A percentile compares a stretch with the other conserved stretches of the same genome.
Conservation (phyloP, 164 flowering plant species). For the Brasenia schreberi region DNA sequence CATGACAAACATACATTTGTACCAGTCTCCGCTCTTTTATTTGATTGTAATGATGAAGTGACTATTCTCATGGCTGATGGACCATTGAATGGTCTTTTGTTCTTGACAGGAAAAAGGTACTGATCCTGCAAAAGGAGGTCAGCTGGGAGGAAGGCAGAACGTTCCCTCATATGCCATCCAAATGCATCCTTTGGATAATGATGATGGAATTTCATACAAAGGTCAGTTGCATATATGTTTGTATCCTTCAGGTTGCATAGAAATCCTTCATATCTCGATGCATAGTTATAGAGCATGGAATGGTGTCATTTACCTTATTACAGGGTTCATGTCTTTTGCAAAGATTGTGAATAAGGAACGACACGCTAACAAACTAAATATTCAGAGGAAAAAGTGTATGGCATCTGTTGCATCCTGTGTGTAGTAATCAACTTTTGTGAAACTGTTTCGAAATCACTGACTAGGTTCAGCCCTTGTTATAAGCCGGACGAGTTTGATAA, state of each 20-base stretch:
- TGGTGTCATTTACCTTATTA: no score
- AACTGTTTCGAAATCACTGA: no score
- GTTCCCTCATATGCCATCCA: conserved; percentile 47
- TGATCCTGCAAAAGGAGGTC: conserved; percentile 41
- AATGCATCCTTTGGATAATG: conserved; percentile 44
- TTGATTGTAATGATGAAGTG: not conserved
- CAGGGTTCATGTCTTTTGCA: no score
- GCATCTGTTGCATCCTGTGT: no score
- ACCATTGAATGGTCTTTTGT: not conserved
- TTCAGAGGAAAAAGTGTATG: not conserved
- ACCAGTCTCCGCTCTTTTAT: not conserved
- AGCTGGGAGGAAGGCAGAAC: conserved; percentile 34
- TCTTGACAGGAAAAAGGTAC: conserved; percentile 44
- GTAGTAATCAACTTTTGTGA: no score
- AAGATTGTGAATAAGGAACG: not conserved
- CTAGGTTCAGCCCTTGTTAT: no score
- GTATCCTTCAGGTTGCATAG: not conserved
- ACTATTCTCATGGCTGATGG: not conserved
- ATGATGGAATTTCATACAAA: conserved; percentile 60
- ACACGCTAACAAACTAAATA: not conserved
- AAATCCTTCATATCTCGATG: no score
- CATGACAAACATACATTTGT: not conserved
- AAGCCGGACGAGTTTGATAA: no score
- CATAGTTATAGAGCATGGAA: no score
- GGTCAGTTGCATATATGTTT: conserved; percentile 22